Base-by-base conservation (phyloP, 768 basidiomycete species). In the Amanita subjunquillea region DNA sequence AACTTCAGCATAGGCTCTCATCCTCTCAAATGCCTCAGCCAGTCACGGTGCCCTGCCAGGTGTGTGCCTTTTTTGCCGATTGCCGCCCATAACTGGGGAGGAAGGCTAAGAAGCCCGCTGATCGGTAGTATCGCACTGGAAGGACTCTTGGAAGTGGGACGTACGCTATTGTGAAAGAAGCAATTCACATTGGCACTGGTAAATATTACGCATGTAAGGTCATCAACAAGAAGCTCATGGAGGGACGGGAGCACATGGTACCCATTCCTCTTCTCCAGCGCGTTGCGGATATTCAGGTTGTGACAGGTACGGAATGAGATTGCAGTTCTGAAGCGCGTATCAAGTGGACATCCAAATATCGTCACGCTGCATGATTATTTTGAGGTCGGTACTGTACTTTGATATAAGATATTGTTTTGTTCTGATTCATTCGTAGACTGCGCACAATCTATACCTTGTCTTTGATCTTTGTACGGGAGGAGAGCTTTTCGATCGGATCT, bases 151-250 rank as follows among this genome's bases (percentile, higher is more conserved):
- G 89, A 23, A 92, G 87, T 62, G 93, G 93, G 45, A 96, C 93
- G 40, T 97, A 96, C 63, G 91, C 91, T 55, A 91, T 93, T 65
- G 91, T 92, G 45, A 92, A 91, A 69, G 92, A 96, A 72, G 93
- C 93, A 42, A 88, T 94, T 23, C 91, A 95, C 63, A 85, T 95
- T 72, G 84, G 87, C 72, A 91, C 92, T 1, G 74, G 74, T 55
- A 80, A 96, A 67, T 95, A 94, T 71, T 98, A 87, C 74, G 96
- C 95, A 20, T 97, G 94, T 80, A 99, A 99, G 69, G 96, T 98
- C 62, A 93, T 97, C 72, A 97, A 95, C 82, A 98, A 98, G 78
- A 92, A 94, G 63, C 81, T 96, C 54, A 96, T 96, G 93, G 89
- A 95, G 65, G 95, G 95, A 4, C 77, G 95, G 57, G 95, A 98